Evolutionary conservation across 805 yeast species (phyloP), one percentile per base, ranked within the genome.

Genomic region (Saccharomycopsis vini): DNA sequence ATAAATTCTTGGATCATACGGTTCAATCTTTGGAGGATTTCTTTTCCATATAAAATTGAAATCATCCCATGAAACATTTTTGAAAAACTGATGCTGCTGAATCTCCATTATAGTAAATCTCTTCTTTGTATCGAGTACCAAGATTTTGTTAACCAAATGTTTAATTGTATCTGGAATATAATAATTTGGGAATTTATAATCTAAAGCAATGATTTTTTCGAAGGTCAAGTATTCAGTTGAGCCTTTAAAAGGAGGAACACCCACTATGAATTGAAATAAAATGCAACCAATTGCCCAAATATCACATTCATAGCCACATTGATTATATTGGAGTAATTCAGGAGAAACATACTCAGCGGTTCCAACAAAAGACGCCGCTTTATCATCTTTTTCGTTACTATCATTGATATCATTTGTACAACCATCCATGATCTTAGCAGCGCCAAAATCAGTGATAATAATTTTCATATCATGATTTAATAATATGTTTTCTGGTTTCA

Each of bases 331-430:
- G 39, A 92, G 66, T 33, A 92, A 65, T 60, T 92, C 98, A 0
- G 97, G 98, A 0, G 95, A 81, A 2, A 92, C 96, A 57, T 89
- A 89, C 58, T 89, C 97, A 0, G 97, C 97, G 1, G 98, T 90
- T 0, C 98, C 98, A 3, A 90, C 97, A 66, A 90, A 92, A 0
- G 97, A 88, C 4, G 85, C 83, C 20, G 77, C 64, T 20, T 59
- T 54, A 10, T 50, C 49, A 12, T 53, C 43, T 3, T 39, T 31
- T 20, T 36, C 45, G 12, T 30, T 24, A 33, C 15, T 43, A 21
- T 19, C 21, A 35, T 29, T 50, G 54, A 18, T 39, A 23, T 63
- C 69, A n/a, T 56, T 60, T 2, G 61, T 64, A 22, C 53, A 57
- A 6, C 49, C 55, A 38, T 50, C 50, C 13, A 85, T 63, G 4